Percentiles rank a stretch among this genome's conserved stretches.
These are phyloP conservation scores for Boletales sp. DNA, from an alignment of 768 basidiomycete species.

Conservation along the genomic window DNA sequence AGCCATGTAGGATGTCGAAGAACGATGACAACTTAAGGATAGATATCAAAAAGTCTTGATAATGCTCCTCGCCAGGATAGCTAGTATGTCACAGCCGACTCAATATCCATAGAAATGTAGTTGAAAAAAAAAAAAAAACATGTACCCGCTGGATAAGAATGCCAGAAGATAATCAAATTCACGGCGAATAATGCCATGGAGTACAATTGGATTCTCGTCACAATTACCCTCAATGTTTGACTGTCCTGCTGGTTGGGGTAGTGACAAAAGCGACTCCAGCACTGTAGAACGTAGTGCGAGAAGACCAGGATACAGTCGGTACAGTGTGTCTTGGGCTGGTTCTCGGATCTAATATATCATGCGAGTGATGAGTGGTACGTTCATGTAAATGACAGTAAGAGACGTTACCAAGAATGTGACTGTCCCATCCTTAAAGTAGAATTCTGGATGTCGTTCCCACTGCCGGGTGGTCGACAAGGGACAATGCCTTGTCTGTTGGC, in stretches of 20 bases:
- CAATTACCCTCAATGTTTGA: neutral
- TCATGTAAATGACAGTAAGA: no score
- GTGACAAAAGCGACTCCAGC: neutral
- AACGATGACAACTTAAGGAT: conserved; percentile 2
- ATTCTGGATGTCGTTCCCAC: no score
- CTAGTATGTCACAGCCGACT: conserved; percentile 2
- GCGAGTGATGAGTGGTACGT: neutral
- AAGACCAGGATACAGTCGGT: neutral
- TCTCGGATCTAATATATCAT: no score
- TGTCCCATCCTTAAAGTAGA: no score
- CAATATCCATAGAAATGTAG: no score
- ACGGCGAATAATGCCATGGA: neutral
- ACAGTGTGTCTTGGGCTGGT: neutral
- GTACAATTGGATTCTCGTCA: conserved; percentile 2
- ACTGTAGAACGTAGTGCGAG: neutral
- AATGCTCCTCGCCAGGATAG: conserved; percentile 3
- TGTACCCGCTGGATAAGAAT: neutral
- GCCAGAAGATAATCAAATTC: conserved; percentile 1
- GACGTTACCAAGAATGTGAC: no score
- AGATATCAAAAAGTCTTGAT: neutral
- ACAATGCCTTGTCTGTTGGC: no score
- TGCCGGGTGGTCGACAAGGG: no score
- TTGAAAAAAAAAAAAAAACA: no score
- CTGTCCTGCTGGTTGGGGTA: neutral
- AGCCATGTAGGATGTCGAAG: conserved; percentile 6